phyloP scores from a whole-genome alignment of 1,284 basidiomycete genomes.

The Hypsizygus ulmarius region DNA sequence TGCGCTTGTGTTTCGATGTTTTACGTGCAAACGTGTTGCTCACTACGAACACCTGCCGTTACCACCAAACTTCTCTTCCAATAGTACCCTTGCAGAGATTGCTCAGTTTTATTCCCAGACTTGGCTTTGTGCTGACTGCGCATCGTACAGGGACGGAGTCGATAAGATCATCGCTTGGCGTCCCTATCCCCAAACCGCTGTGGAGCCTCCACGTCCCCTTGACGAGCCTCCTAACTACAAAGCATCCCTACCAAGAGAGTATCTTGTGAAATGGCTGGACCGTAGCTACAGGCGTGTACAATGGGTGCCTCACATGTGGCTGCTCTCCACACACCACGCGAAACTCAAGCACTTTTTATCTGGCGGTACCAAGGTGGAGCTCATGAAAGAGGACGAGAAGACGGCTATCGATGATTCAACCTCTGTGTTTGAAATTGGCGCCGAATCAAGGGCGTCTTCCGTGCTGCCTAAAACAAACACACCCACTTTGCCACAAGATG shows the following conservation, averaged over 20 bases:
- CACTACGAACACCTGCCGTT: slow-evolving; percentile 75
- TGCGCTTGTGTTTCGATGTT: slow-evolving; percentile 75
- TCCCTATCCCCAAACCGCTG: slow-evolving; percentile 63
- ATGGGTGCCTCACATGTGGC: slow-evolving; percentile 93
- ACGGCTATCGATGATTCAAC: slow-evolving; percentile 26
- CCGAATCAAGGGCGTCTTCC: slow-evolving; percentile 31
- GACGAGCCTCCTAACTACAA: slow-evolving; percentile 55
- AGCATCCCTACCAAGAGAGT: slow-evolving; percentile 72
- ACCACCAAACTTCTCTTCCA: slow-evolving; percentile 39
- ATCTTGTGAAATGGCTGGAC: slow-evolving; percentile 84
- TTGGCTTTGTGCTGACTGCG: slow-evolving; percentile 83
- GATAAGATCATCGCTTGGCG: slow-evolving; percentile 93
- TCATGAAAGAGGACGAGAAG: slow-evolving; percentile 48
- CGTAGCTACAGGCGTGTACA: slow-evolving; percentile 73
- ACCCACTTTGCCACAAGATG: slow-evolving; percentile 29
- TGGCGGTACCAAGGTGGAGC: slow-evolving; percentile 65
- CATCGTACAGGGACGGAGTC: slow-evolving; percentile 67
- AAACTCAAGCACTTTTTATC: slow-evolving; percentile 78
- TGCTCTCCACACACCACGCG: slow-evolving; percentile 56
- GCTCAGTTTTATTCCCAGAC: slow-evolving; percentile 53
- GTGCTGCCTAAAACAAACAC: slow-evolving; percentile 25
- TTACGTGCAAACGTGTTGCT: slow-evolving; percentile 74
- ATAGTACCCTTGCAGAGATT: slow-evolving; percentile 42
- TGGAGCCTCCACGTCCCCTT: slow-evolving; percentile 43
- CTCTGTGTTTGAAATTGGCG: slow-evolving; percentile 33